A percentile compares a stretch with the other conserved stretches of the same genome.
Conservation (phyloP, 352 stramenopile genomes). For the Pelagophyceae sp. region DNA sequence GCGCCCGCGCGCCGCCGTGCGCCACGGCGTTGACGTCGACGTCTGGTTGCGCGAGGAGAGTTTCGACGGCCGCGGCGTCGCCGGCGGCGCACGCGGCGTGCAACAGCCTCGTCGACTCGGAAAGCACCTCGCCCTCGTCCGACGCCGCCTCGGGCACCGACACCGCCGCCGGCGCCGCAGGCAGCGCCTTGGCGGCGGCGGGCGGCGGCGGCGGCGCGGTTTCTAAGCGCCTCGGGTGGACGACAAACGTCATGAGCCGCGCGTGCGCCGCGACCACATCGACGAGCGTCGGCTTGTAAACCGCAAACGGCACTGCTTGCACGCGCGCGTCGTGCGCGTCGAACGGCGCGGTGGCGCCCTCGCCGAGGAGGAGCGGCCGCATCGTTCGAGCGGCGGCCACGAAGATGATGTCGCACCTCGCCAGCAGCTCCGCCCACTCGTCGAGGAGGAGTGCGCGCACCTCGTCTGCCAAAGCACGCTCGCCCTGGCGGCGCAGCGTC, state of each 20-base stretch:
- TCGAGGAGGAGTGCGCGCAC: not conserved
- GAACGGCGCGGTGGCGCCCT: not conserved
- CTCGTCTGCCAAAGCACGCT: constrained; percentile 2
- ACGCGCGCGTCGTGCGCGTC: constrained; percentile 2
- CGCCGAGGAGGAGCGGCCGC: not conserved
- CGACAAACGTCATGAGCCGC: not conserved
- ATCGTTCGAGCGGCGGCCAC: not conserved
- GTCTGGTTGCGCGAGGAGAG: too few relatives aligned
- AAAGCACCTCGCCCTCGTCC: not conserved
- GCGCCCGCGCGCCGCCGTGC: not conserved
- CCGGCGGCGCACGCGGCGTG: not conserved
- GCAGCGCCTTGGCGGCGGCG: not conserved
- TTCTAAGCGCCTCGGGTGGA: constrained; percentile 8
- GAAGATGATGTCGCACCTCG: not conserved
- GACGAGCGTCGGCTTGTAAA: not conserved
- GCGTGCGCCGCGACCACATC: not conserved
- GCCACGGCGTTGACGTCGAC: not conserved
- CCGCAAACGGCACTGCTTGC: not conserved
- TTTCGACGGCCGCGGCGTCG: not conserved
- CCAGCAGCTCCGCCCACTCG: not conserved
- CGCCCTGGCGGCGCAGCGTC: constrained; percentile 3
- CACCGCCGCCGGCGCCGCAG: not conserved
- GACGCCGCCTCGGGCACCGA: not conserved
- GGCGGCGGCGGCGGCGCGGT: not conserved
- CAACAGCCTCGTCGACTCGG: not conserved